These are phyloP conservation scores for Colletotrichum eremochloae DNA, from an alignment of 2,329 filamentous ascomycete species.

Conservation along the genomic window DNA sequence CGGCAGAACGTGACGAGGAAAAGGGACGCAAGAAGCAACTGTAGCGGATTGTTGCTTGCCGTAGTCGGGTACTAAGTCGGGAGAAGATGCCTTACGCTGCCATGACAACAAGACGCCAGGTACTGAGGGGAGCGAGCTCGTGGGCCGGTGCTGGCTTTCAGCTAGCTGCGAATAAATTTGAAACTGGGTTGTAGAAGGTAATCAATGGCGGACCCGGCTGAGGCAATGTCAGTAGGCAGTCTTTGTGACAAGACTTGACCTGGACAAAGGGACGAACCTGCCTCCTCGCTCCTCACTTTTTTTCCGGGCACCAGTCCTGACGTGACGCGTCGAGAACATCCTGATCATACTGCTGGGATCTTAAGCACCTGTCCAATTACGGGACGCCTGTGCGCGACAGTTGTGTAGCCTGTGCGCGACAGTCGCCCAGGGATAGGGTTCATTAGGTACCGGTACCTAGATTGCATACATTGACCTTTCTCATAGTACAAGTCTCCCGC, in stretches of 20 bases:
- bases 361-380: constrained; percentile 11
- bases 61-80: background rate
- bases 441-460: background rate
- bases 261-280: background rate
- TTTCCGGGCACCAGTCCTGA: background rate
- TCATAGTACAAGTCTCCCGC: background rate
- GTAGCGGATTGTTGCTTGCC: background rate
- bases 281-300: constrained; percentile 2
- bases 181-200: background rate
- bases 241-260: background rate
- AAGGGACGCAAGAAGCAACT: background rate
- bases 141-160: background rate
- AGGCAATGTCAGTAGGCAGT: background rate
- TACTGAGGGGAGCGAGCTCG: background rate
- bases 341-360: background rate
- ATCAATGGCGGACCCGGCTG: background rate
- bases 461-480: background rate
- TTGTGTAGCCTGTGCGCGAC: background rate
- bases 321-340: constrained; percentile 23
- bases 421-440: background rate
- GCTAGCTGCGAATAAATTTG: background rate
- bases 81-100: constrained; percentile 5
- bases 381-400: constrained; percentile 5
- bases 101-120: constrained; percentile 1
- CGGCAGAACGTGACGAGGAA: background rate